Base-by-base conservation (phyloP, 208 protist genomes). In the Kentomonas sorsogonicus region DNA sequence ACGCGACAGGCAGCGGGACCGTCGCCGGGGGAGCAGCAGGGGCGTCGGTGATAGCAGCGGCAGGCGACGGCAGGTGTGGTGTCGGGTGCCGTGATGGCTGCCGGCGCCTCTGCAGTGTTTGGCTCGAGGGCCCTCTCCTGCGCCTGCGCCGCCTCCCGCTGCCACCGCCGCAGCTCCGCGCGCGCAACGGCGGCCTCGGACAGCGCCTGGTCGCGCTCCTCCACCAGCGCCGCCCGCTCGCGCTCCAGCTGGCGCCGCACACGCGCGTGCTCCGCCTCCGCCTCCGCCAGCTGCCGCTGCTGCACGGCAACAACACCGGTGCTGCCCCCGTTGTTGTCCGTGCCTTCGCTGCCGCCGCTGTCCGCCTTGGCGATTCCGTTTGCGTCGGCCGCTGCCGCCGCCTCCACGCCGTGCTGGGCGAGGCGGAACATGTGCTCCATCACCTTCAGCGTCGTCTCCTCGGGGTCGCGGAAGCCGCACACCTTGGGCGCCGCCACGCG, bases 391-490 rank as follows among this genome's bases (percentile, higher is more conserved):
- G 27, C 38, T 15, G 29, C 51, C 20, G 46, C 33, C 39, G 48
- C 61, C 39, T 71, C 63, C 0, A 60, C 60, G 11, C 54, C 63
- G 25, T 63, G 27, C 44, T 82, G 75, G 22, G 70, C 77, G 10
- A 89, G 52, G 33, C 71, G 72, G 53, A 93, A 83, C 82, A 93
- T 93, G 66, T 88, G 71, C 36, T 62, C 58, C 50, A 93, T 79
- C 25, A 93, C 79, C 50, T 72, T 77, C 15, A 83, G 69, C 23
- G 81, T 61, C 5, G 59, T 64, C 15, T 67, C 68, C 45, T 89
- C 77, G 22, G 62, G 34, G n/a, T n/a, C n/a, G 0, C 45, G 54
- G 53, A 93, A 89, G 66, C 72, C 65, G 9, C 74, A 77, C 11
- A 89, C 60, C 47, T 69, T 81, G 3, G 64, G 1, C 4, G 36